phyloP scores from a whole-genome alignment of 2,329 filamentous ascomycete genomes.

The Alternaria sp. region DNA sequence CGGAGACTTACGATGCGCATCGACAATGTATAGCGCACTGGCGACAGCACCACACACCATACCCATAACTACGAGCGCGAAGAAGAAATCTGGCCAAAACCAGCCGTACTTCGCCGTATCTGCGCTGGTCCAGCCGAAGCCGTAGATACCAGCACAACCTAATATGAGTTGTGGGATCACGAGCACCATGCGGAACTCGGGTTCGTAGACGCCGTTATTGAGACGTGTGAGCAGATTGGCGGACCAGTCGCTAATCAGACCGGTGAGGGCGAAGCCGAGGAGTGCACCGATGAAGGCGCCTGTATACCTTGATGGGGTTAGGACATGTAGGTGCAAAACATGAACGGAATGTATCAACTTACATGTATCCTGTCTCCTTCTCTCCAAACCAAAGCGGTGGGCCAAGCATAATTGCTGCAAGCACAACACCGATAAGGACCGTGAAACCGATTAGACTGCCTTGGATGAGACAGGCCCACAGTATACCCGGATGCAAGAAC shows the following conservation, averaged over 20 bases:
- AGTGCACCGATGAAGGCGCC: constrained; percentile 86
- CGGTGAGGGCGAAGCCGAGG: constrained; percentile 76
- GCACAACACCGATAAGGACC: constrained; percentile 83
- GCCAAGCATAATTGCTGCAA: constrained; percentile 81
- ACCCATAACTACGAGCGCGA: constrained; percentile 80
- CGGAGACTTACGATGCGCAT: constrained; percentile 73
- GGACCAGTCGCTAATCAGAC: constrained; percentile 73
- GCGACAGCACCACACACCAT: constrained; percentile 93
- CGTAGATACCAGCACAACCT: constrained; percentile 79
- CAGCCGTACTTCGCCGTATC: constrained; percentile 70
- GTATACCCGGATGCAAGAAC: constrained; percentile 3
- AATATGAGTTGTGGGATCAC: constrained; percentile 82
- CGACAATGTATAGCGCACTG: constrained; percentile 85
- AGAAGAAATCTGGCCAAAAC: constrained; percentile 79
- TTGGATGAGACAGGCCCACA: constrained; percentile 72
- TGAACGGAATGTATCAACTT: background rate
- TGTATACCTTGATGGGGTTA: constrained; percentile 45
- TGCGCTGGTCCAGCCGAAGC: constrained; percentile 77
- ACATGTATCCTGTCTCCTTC: constrained; percentile 78
- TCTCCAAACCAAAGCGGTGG: constrained; percentile 84
- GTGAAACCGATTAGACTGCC: constrained; percentile 95
- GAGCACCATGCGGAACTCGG: constrained; percentile 85
- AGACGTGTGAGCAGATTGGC: constrained; percentile 72
- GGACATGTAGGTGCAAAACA: background rate
- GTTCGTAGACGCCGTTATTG: constrained; percentile 86